These are phyloP conservation scores for Clavispora phyllophila DNA, from an alignment of 805 yeast species.

Conservation along the genomic window DNA sequence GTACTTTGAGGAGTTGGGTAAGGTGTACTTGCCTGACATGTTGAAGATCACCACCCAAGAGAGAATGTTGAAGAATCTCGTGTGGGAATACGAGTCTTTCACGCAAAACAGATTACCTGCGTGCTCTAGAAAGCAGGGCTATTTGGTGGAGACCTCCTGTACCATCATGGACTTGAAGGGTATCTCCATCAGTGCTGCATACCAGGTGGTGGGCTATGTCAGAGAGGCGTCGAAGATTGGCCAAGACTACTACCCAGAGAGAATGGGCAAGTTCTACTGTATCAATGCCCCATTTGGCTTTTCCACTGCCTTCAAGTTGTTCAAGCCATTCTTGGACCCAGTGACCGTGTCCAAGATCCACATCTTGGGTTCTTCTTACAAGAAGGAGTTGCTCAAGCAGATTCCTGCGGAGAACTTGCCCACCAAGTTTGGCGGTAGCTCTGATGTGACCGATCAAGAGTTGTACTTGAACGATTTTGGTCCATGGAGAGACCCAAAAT, in stretches of 20 bases:
- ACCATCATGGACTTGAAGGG: slow-evolving; percentile 95
- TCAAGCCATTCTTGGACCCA: slow-evolving; percentile 94
- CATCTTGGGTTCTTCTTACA: slow-evolving; percentile 75
- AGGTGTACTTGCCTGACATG: slow-evolving; percentile 86
- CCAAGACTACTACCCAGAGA: slow-evolving; percentile 96
- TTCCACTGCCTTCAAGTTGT: slow-evolving; percentile 84
- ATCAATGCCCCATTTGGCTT: slow-evolving; percentile 98
- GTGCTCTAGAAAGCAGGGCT: slow-evolving; percentile 76
- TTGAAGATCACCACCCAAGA: slow-evolving; percentile 91
- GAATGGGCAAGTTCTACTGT: slow-evolving; percentile 96
- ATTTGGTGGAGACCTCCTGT: slow-evolving; percentile 89
- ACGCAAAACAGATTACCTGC: slow-evolving; percentile 84
- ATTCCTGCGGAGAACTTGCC: slow-evolving; percentile 94
- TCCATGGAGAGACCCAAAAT: slow-evolving; percentile 93
- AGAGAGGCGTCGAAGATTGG: slow-evolving; percentile 92
- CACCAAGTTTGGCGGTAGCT: slow-evolving; percentile 79
- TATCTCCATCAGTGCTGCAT: slow-evolving; percentile 77
- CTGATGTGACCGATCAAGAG: slow-evolving; percentile 69
- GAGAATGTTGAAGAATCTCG: slow-evolving; percentile 91
- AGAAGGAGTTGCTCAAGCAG: slow-evolving; percentile 81
- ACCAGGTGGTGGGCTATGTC: slow-evolving; percentile 81
- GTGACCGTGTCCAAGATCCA: slow-evolving; percentile 94
- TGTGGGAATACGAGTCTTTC: slow-evolving; percentile 96
- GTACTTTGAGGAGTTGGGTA: slow-evolving; percentile 89
- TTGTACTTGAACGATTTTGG: slow-evolving; percentile 86